A percentile compares a stretch with the other conserved stretches of the same genome.
These are phyloP conservation scores for Fusarium chuoi DNA, from an alignment of 2,329 filamentous ascomycete genomes.

Conservation along the genomic window DNA sequence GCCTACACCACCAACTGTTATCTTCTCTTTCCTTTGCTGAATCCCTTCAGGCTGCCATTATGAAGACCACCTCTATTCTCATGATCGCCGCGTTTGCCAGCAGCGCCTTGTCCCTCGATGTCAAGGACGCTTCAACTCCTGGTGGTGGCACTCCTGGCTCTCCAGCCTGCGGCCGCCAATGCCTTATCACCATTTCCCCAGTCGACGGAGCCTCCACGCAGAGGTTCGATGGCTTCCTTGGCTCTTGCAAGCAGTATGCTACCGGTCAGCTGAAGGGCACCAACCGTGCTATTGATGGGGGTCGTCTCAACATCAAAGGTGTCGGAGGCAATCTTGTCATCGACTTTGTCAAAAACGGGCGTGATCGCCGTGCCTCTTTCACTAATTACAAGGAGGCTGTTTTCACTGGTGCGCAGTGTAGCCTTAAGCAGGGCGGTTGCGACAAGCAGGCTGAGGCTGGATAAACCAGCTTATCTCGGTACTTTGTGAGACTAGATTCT, in stretches of 20 bases:
- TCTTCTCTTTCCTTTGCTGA: rapidly evolving
- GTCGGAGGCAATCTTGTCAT: neutral
- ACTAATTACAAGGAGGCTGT: neutral
- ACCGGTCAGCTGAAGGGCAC: neutral
- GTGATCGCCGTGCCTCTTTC: neutral
- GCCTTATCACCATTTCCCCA: neutral
- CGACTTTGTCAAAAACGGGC: neutral
- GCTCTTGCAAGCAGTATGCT: neutral
- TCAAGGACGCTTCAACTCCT: neutral
- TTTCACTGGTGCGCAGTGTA: neutral
- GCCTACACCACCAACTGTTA: rapidly evolving
- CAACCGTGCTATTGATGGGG: neutral
- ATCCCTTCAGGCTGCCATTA: neutral
- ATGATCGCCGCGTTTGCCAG: neutral
- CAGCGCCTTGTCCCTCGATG: neutral
- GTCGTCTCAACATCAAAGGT: neutral
- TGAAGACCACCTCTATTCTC: neutral
- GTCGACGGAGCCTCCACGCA: neutral
- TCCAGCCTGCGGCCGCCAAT: neutral
- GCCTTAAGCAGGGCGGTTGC: neutral
- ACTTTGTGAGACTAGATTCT: neutral
- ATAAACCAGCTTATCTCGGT: too few relatives aligned
- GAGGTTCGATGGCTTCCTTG: neutral
- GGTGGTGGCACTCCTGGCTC: neutral
- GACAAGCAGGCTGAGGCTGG: neutral